These are phyloP conservation scores for Tuber calosporum DNA, from an alignment of 495 filamentous ascomycete species.

Conservation along the genomic window DNA sequence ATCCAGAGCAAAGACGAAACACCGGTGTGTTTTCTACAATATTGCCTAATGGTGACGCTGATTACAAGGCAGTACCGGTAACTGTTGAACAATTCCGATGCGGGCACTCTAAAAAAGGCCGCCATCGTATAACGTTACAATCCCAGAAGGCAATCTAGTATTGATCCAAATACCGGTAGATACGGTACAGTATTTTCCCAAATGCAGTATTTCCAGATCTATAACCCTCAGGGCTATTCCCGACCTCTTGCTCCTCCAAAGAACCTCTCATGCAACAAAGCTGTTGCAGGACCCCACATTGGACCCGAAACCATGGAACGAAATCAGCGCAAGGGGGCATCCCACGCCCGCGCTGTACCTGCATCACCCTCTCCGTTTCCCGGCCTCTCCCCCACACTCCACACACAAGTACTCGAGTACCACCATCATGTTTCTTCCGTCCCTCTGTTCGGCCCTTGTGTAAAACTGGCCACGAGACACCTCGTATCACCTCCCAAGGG, in stretches of 20 bases:
- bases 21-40: neutral
- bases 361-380: neutral
- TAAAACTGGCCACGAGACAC: neutral
- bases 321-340: neutral
- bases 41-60: neutral
- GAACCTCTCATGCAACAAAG: neutral
- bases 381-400: neutral
- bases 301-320: conserved; percentile 1
- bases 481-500: conserved; percentile 1
- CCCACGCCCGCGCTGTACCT: conserved; percentile 1
- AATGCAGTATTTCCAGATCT: neutral
- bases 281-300: neutral
- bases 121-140: neutral
- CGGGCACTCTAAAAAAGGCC: neutral
- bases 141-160: neutral
- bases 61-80: neutral
- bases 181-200: neutral
- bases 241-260: conserved; percentile 3
- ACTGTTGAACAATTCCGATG: neutral
- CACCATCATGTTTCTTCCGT: neutral
- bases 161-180: neutral
- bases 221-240: neutral
- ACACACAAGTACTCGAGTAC: no score
- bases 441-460: neutral
- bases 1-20: neutral